These are phyloP conservation scores for Fusarium acutatum DNA, from an alignment of 2,329 filamentous ascomycete genomes.

Conservation along the genomic window DNA sequence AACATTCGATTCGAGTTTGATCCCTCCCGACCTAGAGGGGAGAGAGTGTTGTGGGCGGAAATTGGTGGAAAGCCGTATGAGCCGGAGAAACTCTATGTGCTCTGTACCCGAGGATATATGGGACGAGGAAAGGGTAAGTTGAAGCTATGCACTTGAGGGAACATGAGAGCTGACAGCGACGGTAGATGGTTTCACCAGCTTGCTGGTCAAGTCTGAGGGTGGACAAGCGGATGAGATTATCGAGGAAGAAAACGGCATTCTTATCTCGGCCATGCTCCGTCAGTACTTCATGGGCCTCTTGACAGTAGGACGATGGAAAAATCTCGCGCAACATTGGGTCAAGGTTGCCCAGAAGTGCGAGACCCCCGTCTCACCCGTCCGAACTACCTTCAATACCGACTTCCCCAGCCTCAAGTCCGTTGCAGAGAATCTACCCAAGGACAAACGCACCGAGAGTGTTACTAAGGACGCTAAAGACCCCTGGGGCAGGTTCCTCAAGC, in stretches of 20 bases:
- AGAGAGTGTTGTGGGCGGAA: constrained; percentile 69
- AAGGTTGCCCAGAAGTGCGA: constrained; percentile 70
- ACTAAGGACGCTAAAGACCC: constrained; percentile 38
- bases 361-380: constrained; percentile 53
- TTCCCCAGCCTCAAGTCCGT: constrained; percentile 30
- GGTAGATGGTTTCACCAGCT: constrained; percentile 77
- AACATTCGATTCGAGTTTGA: constrained; percentile 82
- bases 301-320: constrained; percentile 81
- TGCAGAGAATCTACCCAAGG: constrained; percentile 34
- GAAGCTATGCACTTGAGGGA: not conserved
- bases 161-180: constrained; percentile 19
- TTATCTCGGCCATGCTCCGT: constrained; percentile 85
- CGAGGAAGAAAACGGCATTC: constrained; percentile 84
- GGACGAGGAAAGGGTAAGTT: constrained; percentile 74
- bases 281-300: constrained; percentile 92
- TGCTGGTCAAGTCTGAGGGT: constrained; percentile 80
- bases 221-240: constrained; percentile 81
- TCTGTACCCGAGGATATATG: constrained; percentile 91
- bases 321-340: constrained; percentile 76
- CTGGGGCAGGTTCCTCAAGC: constrained; percentile 50
- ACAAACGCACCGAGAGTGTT: constrained; percentile 33
- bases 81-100: constrained; percentile 69
- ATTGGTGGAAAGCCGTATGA: constrained; percentile 71
- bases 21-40: constrained; percentile 65
- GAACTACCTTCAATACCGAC: constrained; percentile 24